Conservation (phyloP, 306 rosid genomes). For the Glycine latifolia region DNA sequence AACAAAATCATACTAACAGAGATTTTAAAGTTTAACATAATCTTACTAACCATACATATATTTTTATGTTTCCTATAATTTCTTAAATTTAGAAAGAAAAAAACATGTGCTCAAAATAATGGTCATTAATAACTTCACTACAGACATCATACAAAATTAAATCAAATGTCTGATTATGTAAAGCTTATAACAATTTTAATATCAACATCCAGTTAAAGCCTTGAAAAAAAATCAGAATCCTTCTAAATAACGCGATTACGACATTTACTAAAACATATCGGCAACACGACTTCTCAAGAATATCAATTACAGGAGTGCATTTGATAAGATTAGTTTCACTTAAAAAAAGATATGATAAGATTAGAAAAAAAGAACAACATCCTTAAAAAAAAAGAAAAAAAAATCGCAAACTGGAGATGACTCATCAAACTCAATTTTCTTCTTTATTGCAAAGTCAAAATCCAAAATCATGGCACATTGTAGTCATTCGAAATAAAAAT, state of each 20-base stretch:
- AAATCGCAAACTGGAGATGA: constrained; percentile 17
- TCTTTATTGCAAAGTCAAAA: constrained; percentile 41
- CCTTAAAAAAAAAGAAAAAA: background rate
- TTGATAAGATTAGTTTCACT: background rate
- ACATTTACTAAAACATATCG: background rate
- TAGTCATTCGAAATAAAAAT: background rate
- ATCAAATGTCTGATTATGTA: background rate
- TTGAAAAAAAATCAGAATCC: background rate
- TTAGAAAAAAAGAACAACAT: background rate
- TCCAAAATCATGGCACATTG: constrained; percentile 44
- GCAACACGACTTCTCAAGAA: background rate
- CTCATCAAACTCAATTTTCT: constrained; percentile 33
- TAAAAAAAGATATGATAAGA: background rate
- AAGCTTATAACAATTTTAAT: no score
- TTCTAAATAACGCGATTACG: background rate
- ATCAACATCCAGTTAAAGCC: background rate
- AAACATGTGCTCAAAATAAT: background rate
- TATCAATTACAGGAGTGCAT: background rate
- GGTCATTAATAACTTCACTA: background rate
- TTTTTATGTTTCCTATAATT: background rate
- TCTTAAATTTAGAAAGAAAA: background rate
- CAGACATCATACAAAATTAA: no score
- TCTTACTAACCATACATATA: background rate
- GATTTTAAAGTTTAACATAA: background rate
- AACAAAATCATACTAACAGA: background rate